Conservation (phyloP, 768 basidiomycete species). For the Russula olivacea region DNA sequence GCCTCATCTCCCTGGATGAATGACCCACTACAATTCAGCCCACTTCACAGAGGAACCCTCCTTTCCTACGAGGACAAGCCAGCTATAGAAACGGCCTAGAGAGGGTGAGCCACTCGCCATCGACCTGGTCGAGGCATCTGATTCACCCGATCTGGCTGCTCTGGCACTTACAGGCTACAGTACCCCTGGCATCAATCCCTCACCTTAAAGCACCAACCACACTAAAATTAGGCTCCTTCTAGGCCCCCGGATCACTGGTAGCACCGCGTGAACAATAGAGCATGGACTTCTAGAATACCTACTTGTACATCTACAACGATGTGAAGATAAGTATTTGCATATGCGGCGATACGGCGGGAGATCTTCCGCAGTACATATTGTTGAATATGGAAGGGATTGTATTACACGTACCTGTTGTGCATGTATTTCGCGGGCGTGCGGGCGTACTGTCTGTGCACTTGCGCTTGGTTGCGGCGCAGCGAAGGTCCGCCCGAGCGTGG, state of each 20-base stretch:
- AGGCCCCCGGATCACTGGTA: slow-evolving; percentile 10
- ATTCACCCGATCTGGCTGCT: slow-evolving; percentile 16
- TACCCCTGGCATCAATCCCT: slow-evolving; percentile 8
- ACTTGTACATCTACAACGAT: not conserved
- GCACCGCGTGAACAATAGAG: slow-evolving; percentile 5
- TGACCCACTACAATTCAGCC: not conserved
- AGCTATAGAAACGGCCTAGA: not conserved
- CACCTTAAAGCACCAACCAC: not conserved
- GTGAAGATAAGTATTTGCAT: not conserved
- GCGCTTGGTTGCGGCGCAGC: not conserved
- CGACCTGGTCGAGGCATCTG: slow-evolving; percentile 14
- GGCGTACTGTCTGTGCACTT: not conserved
- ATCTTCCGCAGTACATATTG: not conserved
- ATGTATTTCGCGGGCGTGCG: not conserved
- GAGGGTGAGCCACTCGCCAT: not conserved
- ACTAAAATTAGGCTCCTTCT: slow-evolving; percentile 1
- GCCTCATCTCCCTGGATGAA: slow-evolving; percentile 5
- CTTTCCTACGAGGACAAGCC: not conserved
- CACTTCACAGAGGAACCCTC: not conserved
- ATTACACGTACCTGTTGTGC: not conserved
- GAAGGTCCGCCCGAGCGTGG: slow-evolving; percentile 18
- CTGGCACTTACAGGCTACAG: no score
- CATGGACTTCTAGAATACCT: slow-evolving; percentile 4
- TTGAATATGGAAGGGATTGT: not conserved
- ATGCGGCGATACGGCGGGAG: slow-evolving; percentile 8